A percentile compares a stretch with the other conserved stretches of the same genome.
These are phyloP conservation scores for Erigeron canadensis DNA, from an alignment of 129 eudicot genomes.

Conservation along the genomic window DNA sequence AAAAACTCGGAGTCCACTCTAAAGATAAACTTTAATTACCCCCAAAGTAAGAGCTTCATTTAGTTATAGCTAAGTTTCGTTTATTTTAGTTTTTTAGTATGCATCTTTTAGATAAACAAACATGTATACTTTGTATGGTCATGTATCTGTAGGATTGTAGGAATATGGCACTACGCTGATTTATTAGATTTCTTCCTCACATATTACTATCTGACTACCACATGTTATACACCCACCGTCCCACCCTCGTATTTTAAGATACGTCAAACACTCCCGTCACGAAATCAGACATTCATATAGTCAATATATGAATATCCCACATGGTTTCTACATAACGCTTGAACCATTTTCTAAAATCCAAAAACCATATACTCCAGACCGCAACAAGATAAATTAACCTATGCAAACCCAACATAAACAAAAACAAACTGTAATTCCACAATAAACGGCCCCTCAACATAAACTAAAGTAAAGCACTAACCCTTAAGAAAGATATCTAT, in stretches of 20 bases:
- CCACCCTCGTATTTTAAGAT: background rate
- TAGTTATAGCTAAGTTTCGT: background rate
- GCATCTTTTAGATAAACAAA: background rate
- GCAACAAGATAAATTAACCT: conserved; percentile 1
- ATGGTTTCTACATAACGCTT: background rate
- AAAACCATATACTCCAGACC: background rate
- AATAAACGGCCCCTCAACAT: conserved; percentile 11
- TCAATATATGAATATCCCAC: background rate
- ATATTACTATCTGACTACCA: background rate
- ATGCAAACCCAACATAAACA: background rate
- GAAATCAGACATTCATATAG: background rate
- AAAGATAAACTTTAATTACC: background rate
- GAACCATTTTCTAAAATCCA: background rate
- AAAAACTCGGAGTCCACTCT: background rate
- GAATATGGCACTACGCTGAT: background rate
- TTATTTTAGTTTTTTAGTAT: conserved; percentile 1
- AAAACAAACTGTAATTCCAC: background rate
- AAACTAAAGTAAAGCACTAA: conserved; percentile 8
- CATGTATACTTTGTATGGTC: background rate
- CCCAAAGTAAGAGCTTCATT: background rate
- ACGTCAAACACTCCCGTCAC: background rate
- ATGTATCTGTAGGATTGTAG: background rate
- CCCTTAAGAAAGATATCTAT: background rate
- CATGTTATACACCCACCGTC: background rate
- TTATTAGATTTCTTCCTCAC: background rate